A percentile compares a stretch with the other conserved stretches of the same genome.
These are phyloP conservation scores for Endoconidiophora polonica DNA, from an alignment of 2,329 filamentous ascomycete genomes.

Conservation along the genomic window DNA sequence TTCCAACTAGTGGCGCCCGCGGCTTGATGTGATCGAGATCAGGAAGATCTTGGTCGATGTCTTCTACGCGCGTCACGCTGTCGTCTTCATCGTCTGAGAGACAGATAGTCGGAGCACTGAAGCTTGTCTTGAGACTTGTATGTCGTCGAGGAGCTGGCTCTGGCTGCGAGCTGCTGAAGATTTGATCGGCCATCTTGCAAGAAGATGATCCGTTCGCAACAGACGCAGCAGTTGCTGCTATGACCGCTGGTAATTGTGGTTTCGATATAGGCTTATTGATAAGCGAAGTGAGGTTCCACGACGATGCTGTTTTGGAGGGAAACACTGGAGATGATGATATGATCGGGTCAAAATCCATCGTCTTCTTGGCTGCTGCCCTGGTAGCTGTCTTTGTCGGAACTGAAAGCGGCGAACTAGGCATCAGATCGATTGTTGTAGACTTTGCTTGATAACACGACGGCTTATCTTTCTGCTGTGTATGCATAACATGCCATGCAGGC, in stretches of 20 bases:
- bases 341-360: conserved; percentile 1
- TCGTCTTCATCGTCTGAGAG: no score
- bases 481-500: background rate
- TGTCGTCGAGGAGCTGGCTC: background rate
- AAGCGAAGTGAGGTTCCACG: background rate
- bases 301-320: background rate
- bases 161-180: conserved; percentile 6
- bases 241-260: no score
- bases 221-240: background rate
- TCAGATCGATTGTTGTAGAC: no score
- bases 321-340: background rate
- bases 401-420: no score
- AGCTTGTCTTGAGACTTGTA: background rate
- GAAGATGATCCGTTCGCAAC: background rate
- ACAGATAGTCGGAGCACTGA: background rate
- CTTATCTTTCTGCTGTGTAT: background rate
- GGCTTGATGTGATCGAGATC: no score
- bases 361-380: background rate
- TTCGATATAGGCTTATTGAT: no score
- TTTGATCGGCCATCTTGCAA: background rate
- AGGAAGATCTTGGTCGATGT: no score
- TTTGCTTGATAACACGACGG: background rate
- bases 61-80: no score
- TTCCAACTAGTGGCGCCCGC: no score
- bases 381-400: no score